These are phyloP conservation scores for Apiotrichum veenhuisii DNA, from an alignment of 1,284 basidiomycete species.

Conservation along the genomic window DNA sequence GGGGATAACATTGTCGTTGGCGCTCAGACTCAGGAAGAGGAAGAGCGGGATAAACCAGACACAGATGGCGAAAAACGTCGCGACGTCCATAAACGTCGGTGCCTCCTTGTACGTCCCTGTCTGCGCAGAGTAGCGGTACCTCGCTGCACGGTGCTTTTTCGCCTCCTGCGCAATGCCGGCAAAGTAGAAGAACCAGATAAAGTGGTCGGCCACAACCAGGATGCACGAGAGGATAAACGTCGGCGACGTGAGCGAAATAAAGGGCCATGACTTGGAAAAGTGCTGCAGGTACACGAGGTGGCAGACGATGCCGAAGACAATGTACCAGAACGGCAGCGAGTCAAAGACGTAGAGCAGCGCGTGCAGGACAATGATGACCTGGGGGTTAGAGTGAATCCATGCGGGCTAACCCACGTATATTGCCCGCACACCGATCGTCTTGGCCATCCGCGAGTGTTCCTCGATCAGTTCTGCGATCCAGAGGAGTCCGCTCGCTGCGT, in stretches of 20 bases:
- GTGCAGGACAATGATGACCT: constrained; percentile 76
- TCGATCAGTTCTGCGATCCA: constrained; percentile 93
- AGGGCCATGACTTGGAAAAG: constrained; percentile 79
- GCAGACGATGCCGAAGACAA: constrained; percentile 71
- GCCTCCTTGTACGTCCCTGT: not conserved
- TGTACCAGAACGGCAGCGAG: constrained; percentile 67
- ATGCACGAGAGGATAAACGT: constrained; percentile 78
- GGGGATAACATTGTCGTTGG: constrained; percentile 90
- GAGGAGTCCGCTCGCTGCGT: constrained; percentile 77
- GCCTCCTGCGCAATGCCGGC: constrained; percentile 60
- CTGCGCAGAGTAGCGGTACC: constrained; percentile 52
- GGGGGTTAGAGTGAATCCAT: not conserved
- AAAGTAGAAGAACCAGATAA: constrained; percentile 92
- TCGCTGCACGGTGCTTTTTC: constrained; percentile 34
- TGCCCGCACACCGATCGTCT: constrained; percentile 69
- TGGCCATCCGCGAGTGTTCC: constrained; percentile 77
- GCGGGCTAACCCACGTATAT: constrained; percentile 65
- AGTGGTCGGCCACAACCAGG: constrained; percentile 81
- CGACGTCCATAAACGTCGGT: constrained; percentile 18
- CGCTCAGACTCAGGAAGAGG: constrained; percentile 86
- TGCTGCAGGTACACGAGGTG: constrained; percentile 87
- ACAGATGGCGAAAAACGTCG: constrained; percentile 51
- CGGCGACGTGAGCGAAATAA: constrained; percentile 77
- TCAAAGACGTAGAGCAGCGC: constrained; percentile 73
- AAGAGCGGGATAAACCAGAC: constrained; percentile 90